Evolutionary conservation across 441 rosid genomes (phyloP), one percentile per base, ranked within the genome.

Genomic region (Sinapis alba): DNA sequence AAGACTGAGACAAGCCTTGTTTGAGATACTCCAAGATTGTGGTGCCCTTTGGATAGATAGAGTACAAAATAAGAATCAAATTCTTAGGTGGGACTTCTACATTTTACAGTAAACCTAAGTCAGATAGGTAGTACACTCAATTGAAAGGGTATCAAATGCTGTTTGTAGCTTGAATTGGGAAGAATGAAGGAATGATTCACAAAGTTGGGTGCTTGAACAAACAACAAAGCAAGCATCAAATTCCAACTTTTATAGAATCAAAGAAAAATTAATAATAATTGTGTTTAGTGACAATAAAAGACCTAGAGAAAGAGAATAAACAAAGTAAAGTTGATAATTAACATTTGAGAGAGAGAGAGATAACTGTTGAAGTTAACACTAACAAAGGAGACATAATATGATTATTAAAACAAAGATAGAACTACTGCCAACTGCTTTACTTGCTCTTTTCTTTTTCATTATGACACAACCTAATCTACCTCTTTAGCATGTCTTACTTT

Each of bases 401-500:
- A 81, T 82, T 80, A 83, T 71, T 81, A 62, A 62, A 84, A 83
- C 86, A 86, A 18, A 83, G 83, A 76, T 78, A 78, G 7, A 82
- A 89, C 87, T 67, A 80, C 89, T 83, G 81, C 79, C 89, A 89
- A 83, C 86, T 88, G 95, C 92, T 47, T 80, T 80, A 74, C 80
- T 73, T 86, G 75, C 80, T 85, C 85, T 78, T 63, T 69, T 69
- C 62, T 47, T 79, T 79, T 71, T 64, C 84, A 90, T 90, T 86
- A 89, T 90, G 86, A 86, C 88, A 85, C 82, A 89, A 79, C 86
- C 87, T 75, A 91, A 84, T 78, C 71, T 75, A 73, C 73, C 83
- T 50, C 63, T 59, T 19, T 43, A 23, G 18, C 72, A 64, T 71
- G 66, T 34, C 72, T 47, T 41, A 16, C 59, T 6, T 64, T n/a